Evolutionary conservation across 441 rosid species (phyloP).

Genomic region (Capsella rubella): DNA sequence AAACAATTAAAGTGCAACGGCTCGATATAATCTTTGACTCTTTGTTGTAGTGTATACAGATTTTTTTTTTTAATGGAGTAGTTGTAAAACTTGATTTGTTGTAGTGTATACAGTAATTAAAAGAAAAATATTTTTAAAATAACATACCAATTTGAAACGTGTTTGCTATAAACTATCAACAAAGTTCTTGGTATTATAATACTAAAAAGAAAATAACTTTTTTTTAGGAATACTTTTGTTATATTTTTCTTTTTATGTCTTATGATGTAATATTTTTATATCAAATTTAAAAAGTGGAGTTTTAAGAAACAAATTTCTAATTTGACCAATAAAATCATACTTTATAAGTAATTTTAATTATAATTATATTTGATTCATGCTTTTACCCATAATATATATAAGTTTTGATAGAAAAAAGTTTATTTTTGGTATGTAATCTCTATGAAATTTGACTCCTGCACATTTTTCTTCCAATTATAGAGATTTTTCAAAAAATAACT

Average conservation of each 20-base stretch:
- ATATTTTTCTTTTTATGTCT: background rate
- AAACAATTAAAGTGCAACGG: conserved; percentile 24
- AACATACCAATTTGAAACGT: background rate
- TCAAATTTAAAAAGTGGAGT: no score
- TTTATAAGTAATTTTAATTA: background rate
- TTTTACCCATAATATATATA: background rate
- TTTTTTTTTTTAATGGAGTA: no score
- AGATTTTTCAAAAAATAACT: background rate
- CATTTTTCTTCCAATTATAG: background rate
- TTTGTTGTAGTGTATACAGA: background rate
- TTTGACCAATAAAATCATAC: background rate
- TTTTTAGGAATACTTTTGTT: background rate
- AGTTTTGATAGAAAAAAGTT: background rate
- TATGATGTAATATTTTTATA: no score
- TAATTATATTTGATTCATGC: background rate
- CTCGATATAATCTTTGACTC: background rate
- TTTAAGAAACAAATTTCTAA: background rate
- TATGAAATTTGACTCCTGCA: background rate
- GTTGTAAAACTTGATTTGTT: background rate
- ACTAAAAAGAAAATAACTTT: background rate
- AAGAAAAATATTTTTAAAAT: background rate
- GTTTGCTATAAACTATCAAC: background rate
- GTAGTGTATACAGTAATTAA: background rate
- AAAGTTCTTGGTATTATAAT: background rate
- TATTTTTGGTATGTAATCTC: background rate